These are phyloP conservation scores for Erodium texanum DNA, from an alignment of 441 rosid species.

Conservation along the genomic window DNA sequence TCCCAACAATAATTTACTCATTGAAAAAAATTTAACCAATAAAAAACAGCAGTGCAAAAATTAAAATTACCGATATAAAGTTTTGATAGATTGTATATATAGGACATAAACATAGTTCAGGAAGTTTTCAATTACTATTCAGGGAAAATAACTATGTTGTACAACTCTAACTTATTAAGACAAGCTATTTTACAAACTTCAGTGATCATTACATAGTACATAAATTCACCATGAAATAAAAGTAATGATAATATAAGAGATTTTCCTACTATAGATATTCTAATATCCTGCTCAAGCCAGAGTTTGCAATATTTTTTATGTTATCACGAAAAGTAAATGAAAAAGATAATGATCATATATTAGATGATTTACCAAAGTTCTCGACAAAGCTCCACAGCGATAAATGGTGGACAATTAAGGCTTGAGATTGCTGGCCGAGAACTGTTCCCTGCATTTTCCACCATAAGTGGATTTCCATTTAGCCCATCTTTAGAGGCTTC, in stretches of 20 bases:
- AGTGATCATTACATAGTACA: not conserved
- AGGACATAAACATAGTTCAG: no score
- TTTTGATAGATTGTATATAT: no score
- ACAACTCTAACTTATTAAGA: not conserved
- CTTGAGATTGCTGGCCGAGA: constrained; percentile 50
- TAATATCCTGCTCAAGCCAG: not conserved
- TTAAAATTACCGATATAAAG: not conserved
- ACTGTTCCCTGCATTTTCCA: constrained; percentile 48
- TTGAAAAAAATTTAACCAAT: no score
- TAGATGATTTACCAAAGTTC: constrained; percentile 31
- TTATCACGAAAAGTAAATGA: not conserved
- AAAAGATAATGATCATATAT: not conserved
- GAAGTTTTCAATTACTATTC: not conserved
- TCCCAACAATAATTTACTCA: not conserved
- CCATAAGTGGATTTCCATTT: constrained; percentile 52
- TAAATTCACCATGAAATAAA: not conserved
- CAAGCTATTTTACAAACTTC: not conserved
- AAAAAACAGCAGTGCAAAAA: not conserved
- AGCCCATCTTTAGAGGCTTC: constrained; percentile 27
- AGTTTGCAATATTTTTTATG: not conserved
- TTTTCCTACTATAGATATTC: not conserved
- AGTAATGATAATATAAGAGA: not conserved
- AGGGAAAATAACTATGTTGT: not conserved
- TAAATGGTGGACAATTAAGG: constrained; percentile 51
- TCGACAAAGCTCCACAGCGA: constrained; percentile 50